A percentile compares a stretch with the other conserved stretches of the same genome.
Evolutionary conservation across 2,329 filamentous ascomycete genomes (phyloP).

Genomic region (Onygenales sp.): DNA sequence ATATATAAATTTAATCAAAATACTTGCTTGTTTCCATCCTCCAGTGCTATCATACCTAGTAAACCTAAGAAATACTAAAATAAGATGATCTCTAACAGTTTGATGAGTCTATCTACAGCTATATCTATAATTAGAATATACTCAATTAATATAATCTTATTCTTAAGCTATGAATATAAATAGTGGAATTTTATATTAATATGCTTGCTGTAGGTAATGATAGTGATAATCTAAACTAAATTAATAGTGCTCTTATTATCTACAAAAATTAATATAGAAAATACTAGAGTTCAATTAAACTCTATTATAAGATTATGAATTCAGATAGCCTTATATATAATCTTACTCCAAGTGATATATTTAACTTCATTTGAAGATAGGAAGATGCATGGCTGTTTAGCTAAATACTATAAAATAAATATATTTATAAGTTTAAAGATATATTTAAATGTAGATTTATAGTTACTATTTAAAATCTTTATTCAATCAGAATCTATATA

Average conservation of each 20-base stretch:
- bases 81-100: background rate
- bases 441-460: constrained; percentile 7
- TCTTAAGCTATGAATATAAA: background rate
- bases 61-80: background rate
- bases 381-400: constrained; percentile 9
- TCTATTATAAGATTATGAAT: too few species aligned
- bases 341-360: constrained; percentile 1
- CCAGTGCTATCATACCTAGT: background rate
- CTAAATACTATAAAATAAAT: constrained; percentile 8
- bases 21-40: background rate
- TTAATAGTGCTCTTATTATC: background rate
- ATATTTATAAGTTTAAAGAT: constrained; percentile 6
- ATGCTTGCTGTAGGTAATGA: too few species aligned
- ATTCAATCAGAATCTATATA: background rate
- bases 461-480: background rate
- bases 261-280: background rate
- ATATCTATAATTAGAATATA: constrained; percentile 5
- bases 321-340: too few species aligned
- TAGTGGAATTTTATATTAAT: too few species aligned
- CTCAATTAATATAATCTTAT: background rate
- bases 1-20: background rate
- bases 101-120: background rate
- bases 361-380: constrained; percentile 10
- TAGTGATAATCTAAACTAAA: too few species aligned
- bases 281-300: too few species aligned